Evolutionary conservation across 768 basidiomycete species (phyloP).

Genomic region (Omphalotus guepiniiformis): DNA sequence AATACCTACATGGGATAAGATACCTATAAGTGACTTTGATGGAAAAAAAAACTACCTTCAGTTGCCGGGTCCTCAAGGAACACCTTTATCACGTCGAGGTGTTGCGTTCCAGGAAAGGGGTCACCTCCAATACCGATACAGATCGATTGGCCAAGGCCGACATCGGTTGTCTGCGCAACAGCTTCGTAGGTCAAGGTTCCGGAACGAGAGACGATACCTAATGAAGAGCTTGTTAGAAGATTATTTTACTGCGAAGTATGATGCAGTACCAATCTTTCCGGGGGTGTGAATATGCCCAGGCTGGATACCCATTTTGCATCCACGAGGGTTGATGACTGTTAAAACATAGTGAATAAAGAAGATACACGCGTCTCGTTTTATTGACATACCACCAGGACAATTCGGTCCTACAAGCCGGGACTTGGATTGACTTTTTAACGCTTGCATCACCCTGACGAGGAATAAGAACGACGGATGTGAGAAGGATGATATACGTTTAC

Average conservation of each 20-base stretch:
- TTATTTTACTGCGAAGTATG: not conserved
- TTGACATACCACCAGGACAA: constrained; percentile 72
- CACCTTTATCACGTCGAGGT: constrained; percentile 92
- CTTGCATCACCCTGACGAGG: constrained; percentile 73
- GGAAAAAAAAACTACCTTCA: constrained; percentile 52
- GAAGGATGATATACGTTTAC: constrained; percentile 16
- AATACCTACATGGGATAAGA: constrained; percentile 53
- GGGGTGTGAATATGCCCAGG: constrained; percentile 97
- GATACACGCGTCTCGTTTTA: not conserved
- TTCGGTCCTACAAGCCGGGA: constrained; percentile 98
- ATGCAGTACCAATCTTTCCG: constrained; percentile 80
- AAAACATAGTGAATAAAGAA: not conserved
- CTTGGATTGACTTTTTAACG: constrained; percentile 88
- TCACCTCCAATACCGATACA: constrained; percentile 98
- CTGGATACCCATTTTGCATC: constrained; percentile 99
- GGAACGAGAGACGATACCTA: constrained; percentile 92
- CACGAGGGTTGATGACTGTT: constrained; percentile 89
- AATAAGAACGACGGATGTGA: constrained; percentile 1
- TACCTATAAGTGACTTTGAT: constrained; percentile 7
- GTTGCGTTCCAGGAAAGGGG: constrained; percentile 94
- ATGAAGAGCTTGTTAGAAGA: not conserved
- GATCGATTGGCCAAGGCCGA: constrained; percentile 93
- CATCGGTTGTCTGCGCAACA: constrained; percentile 93
- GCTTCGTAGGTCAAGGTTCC: constrained; percentile 98
- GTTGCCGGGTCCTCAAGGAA: constrained; percentile 94